Evolutionary conservation across 306 rosid species (phyloP).

Genomic region (Gleditsia sinensis): DNA sequence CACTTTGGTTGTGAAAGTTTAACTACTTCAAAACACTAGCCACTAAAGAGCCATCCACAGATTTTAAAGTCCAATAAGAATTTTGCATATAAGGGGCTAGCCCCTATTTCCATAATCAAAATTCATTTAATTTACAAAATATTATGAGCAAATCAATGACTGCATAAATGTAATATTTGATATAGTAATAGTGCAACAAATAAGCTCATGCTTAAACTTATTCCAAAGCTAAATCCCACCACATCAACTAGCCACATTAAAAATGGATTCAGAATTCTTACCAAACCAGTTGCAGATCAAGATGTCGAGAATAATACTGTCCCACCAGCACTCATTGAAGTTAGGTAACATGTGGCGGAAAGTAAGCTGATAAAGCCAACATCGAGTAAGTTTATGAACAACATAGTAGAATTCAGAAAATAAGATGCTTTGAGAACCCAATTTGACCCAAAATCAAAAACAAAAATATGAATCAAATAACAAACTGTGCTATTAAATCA

Average conservation of each 20-base stretch:
- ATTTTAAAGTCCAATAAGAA: not conserved
- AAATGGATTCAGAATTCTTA: conserved; percentile 44
- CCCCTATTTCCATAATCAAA: not conserved
- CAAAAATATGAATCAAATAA: not conserved
- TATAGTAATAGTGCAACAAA: not conserved
- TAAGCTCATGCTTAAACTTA: not conserved
- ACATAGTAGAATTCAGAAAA: conserved; percentile 7
- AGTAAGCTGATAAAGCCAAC: conserved; percentile 66
- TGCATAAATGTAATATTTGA: not conserved
- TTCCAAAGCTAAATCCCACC: not conserved
- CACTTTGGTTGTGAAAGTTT: not conserved
- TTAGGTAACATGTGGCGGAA: conserved; percentile 98
- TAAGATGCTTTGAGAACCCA: not conserved
- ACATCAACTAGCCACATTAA: not conserved
- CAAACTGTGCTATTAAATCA: not conserved
- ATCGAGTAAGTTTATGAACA: conserved; percentile 25
- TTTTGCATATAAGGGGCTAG: not conserved
- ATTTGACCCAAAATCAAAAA: not conserved
- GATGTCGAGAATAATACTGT: conserved; percentile 94
- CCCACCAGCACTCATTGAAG: conserved; percentile 99
- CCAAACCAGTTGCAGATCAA: conserved; percentile 99
- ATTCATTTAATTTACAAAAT: not conserved
- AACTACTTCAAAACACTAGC: not conserved
- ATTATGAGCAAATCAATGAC: not conserved
- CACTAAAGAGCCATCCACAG: not conserved